phyloP scores from a whole-genome alignment of 2,329 filamentous ascomycete species.

The Thyridium curvatum region DNA sequence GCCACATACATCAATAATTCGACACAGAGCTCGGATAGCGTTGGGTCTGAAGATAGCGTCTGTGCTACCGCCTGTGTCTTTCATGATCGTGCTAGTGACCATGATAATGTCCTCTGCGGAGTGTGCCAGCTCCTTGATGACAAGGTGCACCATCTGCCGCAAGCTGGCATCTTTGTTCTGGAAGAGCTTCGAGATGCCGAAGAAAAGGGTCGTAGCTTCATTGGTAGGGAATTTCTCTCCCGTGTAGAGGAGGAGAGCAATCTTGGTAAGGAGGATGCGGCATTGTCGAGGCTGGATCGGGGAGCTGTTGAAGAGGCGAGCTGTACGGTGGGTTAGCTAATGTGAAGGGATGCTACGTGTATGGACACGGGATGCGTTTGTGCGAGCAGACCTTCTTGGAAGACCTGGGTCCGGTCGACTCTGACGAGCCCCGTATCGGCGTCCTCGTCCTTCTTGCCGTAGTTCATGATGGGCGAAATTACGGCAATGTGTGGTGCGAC shows the following conservation, averaged over 20 bases:
- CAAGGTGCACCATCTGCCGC: conserved; percentile 96
- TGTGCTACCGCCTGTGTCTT: conserved; percentile 92
- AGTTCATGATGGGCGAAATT: conserved; percentile 66
- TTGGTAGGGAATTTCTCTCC: conserved; percentile 96
- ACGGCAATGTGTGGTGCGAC: background rate
- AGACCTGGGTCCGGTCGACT: conserved; percentile 95
- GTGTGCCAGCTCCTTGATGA: conserved; percentile 94
- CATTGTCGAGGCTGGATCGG: conserved; percentile 96
- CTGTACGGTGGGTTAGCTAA: conserved; percentile 39
- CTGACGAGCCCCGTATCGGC: conserved; percentile 89
- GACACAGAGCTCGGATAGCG: conserved; percentile 89
- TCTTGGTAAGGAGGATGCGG: conserved; percentile 94
- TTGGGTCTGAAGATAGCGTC: conserved; percentile 93
- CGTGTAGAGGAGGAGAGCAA: conserved; percentile 91
- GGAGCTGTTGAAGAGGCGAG: conserved; percentile 95
- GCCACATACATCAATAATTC: conserved; percentile 82
- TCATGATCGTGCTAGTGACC: conserved; percentile 99
- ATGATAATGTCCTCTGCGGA: conserved; percentile 99
- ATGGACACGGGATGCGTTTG: conserved; percentile 15
- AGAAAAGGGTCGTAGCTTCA: conserved; percentile 97
- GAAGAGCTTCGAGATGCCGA: conserved; percentile 98
- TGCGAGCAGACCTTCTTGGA: conserved; percentile 80
- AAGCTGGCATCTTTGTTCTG: conserved; percentile 98
- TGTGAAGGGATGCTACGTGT: conserved; percentile 4
- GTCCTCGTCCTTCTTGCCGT: conserved; percentile 99